Evolutionary conservation across 2,329 filamentous ascomycete species (phyloP), one percentile per base, ranked within the genome.

Genomic region (Sclerotinia nivalis): DNA sequence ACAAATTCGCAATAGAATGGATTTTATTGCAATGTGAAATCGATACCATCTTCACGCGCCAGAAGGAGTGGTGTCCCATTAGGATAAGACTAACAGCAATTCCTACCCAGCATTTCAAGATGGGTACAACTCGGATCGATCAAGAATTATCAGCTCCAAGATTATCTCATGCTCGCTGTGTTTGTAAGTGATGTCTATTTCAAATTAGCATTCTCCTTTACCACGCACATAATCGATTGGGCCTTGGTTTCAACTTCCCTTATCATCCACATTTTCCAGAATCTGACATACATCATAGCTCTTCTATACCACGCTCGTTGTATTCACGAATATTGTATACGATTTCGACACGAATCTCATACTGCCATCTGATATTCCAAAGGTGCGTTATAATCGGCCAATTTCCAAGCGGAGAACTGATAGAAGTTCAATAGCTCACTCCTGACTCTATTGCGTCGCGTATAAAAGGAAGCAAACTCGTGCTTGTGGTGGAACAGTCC

Each of bases 321-420:
- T 85, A 34, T 78, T 81, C 10, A 82, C 89, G 74, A 88, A 88
- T 71, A 83, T 88, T 61, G 81, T 87, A 28, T 80, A 82, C 2
- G 80, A 82, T 47, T 86, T 85, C n/a, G 85, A 83, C 20, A 88
- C 85, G 55, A 90, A 90, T 74, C 80, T 89, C 25, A 87, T 89
- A 78, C 80, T 84, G 25, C 82, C 83, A 0, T 78, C 82, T 22
- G 80, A 87, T 40, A 77, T 79, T 0, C 74, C 78, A 0, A 71
- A 76, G 4, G 66, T 69, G 66, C 62, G 20, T 62, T 25, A 4
- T 61, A 7, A 28, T 50, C 25, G 37, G 34, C 20, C 45, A 43
- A 45, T 28, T 22, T 12, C 34, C 4, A 34, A n/a, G 18, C 55
- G n/a, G 20, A n/a, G 8, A 45, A 34, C 58, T 69, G 52, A 69